Percentiles rank a stretch among this genome's conserved stretches.
Evolutionary conservation across 164 flowering plant genomes (phyloP).

Genomic region (Chloranthus sessilifolius): DNA sequence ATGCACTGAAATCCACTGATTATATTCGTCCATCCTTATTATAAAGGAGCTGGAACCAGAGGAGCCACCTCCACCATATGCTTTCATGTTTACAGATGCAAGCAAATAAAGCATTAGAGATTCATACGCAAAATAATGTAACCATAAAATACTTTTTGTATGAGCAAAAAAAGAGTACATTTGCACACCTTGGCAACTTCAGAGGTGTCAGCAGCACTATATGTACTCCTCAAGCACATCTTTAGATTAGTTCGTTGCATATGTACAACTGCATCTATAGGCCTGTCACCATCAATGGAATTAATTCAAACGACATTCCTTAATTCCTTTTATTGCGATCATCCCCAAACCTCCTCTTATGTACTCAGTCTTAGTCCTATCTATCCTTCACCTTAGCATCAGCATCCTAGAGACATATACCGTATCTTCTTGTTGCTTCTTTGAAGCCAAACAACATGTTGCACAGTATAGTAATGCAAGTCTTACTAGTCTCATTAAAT

Average conservation of each 20-base stretch:
- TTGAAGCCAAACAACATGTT: too few relatives aligned
- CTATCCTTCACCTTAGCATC: too few relatives aligned
- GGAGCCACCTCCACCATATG: slow-evolving; percentile 92
- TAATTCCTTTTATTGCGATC: too few relatives aligned
- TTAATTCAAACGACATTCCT: too few relatives aligned
- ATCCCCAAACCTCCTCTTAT: too few relatives aligned
- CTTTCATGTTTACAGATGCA: slow-evolving; percentile 38
- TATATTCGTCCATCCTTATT: slow-evolving; percentile 93
- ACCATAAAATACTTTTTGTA: not conserved
- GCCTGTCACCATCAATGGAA: slow-evolving; percentile 42
- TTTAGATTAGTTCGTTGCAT: slow-evolving; percentile 79
- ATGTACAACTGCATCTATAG: slow-evolving; percentile 92
- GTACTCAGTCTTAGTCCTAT: too few relatives aligned
- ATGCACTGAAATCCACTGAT: slow-evolving; percentile 46
- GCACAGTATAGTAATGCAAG: too few relatives aligned
- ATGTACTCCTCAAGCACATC: slow-evolving; percentile 81
- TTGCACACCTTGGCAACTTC: slow-evolving; percentile 88
- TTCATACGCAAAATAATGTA: not conserved
- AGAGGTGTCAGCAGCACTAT: slow-evolving; percentile 68
- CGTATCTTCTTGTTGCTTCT: too few relatives aligned
- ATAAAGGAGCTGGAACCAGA: slow-evolving; percentile 81
- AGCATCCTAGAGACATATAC: too few relatives aligned
- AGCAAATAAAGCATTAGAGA: not conserved
- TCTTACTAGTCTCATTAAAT: too few relatives aligned
- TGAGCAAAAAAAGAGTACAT: not conserved